Evolutionary conservation across 345 rosid genomes (phyloP), one percentile per base, ranked within the genome.

Genomic region (Luvunga scandens): DNA sequence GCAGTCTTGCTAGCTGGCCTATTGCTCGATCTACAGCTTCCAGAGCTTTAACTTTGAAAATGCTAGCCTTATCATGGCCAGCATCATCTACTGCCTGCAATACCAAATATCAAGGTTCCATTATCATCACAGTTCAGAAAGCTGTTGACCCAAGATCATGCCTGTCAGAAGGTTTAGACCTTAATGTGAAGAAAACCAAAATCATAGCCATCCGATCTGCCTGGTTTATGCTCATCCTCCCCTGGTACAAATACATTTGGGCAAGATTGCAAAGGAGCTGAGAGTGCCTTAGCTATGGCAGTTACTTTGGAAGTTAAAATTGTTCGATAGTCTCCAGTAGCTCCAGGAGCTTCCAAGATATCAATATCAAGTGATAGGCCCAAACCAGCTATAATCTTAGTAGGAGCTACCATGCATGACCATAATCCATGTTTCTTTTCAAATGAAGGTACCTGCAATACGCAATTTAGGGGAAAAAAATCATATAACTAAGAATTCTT

Each of bases 351-450:
- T 82, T 95, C 96, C 25, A 95, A 85, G 70, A 96, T 92, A 85
- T 96, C 98, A 75, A 96, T 88, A 81, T 87, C 97, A 34, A 96
- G 94, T 6, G 98, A 96, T 73, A 96, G 79, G 76, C 99, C 98
- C 69, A 94, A 88, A 75, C 99, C 98, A 34, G 98, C 98, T 57
- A 96, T 94, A 66, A 96, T 96, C 83, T 96, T 96, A 42, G 99
- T 96, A 48, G 99, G 99, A 79, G 98, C 97, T 76, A 95, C 98
- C 99, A 95, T 93, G 88, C 99, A 96, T 4, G 99, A 93, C 91
- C 90, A 84, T 79, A 96, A 81, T 9, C 98, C 93, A 21, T 94
- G 99, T 82, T 90, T 92, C 81, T 87, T 79, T 73, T 82, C 88
- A 76, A 95, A 95, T 69, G 88, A 84, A 56, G 94, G 95, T 78